phyloP scores from a whole-genome alignment of 306 rosid species.

The Crataegus laevigata region DNA sequence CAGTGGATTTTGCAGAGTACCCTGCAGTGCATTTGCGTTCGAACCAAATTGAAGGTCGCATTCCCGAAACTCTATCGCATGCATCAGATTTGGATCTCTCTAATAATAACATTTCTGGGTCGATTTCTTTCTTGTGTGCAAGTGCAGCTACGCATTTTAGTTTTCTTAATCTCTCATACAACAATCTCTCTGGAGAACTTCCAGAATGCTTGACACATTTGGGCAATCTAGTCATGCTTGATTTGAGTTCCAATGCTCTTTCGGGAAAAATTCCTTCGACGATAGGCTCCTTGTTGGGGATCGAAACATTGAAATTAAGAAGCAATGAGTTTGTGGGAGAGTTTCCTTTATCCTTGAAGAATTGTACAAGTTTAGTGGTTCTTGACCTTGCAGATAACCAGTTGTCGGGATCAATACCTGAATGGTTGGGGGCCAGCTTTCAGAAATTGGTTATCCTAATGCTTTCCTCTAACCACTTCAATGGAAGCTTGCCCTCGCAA shows the following conservation, averaged over 20 bases:
- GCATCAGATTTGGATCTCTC: too few species aligned
- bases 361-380: neutral
- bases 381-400: too few species aligned
- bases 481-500: neutral
- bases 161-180: constrained; percentile 11
- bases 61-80: too few species aligned
- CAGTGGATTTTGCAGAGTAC: too few species aligned
- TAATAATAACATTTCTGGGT: too few species aligned
- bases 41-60: too few species aligned
- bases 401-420: neutral
- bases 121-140: too few species aligned
- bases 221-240: neutral
- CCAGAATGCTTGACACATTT: neutral
- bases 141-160: too few species aligned
- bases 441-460: neutral
- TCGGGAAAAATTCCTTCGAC: neutral
- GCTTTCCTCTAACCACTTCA: neutral
- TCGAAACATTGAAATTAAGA: neutral
- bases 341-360: neutral
- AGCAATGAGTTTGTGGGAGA: neutral
- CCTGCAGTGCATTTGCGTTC: too few species aligned
- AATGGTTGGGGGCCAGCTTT: neutral
- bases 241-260: neutral
- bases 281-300: rapidly evolving
- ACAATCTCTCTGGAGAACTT: neutral